A percentile compares a stretch with the other conserved stretches of the same genome.
These are phyloP conservation scores for Xeromyces bisporus DNA, from an alignment of 495 filamentous ascomycete species.

Conservation along the genomic window DNA sequence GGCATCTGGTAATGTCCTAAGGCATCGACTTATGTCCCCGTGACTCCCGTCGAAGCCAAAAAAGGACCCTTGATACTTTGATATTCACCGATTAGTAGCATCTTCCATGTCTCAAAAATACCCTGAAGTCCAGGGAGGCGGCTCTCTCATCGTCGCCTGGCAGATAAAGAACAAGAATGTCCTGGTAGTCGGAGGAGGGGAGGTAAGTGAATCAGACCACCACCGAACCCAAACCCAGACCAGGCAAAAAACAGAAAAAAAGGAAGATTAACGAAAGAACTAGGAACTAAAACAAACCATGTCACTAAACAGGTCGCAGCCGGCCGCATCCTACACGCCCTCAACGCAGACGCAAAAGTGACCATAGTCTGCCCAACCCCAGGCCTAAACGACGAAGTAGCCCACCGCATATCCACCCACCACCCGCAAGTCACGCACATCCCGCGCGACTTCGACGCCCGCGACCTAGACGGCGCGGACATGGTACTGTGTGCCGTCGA, in stretches of 20 bases:
- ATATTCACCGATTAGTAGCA: not conserved
- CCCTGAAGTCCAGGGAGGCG: conserved; percentile 71
- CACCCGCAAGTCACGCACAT: conserved; percentile 56
- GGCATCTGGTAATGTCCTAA: no score
- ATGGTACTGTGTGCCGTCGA: conserved; percentile 92
- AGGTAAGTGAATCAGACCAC: conserved; percentile 35
- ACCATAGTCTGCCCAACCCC: conserved; percentile 65
- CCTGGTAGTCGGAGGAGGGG: conserved; percentile 81
- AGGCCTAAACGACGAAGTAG: conserved; percentile 77
- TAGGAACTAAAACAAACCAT: conserved; percentile 4
- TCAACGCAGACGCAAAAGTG: conserved; percentile 86
- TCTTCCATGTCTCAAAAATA: conserved; percentile 40
- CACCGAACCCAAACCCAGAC: no score
- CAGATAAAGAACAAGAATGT: conserved; percentile 72
- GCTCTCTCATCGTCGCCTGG: conserved; percentile 88
- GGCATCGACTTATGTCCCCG: not conserved
- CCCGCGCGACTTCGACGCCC: conserved; percentile 64
- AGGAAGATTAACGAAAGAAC: not conserved
- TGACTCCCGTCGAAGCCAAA: conserved; percentile 1
- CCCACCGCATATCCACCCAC: conserved; percentile 57
- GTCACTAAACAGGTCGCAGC: conserved; percentile 61
- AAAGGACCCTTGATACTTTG: not conserved
- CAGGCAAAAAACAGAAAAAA: no score
- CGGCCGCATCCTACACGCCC: conserved; percentile 75
- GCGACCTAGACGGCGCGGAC: conserved; percentile 58